Conservation (phyloP, 345 rosid species). For the Clarkia xantiana region DNA sequence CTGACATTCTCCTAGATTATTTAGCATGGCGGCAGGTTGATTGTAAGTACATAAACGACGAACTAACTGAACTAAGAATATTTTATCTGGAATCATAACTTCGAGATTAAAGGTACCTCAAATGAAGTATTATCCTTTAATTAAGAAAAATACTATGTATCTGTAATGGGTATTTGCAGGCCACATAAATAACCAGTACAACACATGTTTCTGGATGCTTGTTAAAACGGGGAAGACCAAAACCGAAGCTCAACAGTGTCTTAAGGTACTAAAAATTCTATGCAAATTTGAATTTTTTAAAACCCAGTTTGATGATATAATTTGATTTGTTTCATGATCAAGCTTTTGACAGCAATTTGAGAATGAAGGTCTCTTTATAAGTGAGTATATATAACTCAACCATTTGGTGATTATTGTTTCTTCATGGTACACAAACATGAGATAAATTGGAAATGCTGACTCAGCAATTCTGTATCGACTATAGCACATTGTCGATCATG, state of each 20-base stretch:
- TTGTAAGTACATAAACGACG: constrained; percentile 41
- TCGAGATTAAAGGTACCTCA: neutral
- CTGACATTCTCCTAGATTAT: constrained; percentile 66
- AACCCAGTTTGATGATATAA: neutral
- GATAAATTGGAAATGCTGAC: constrained; percentile 65
- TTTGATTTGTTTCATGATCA: no score
- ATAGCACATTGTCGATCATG: constrained; percentile 39
- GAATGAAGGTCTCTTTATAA: neutral
- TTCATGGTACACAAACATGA: constrained; percentile 71
- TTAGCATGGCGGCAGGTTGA: constrained; percentile 96
- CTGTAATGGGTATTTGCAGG: constrained; percentile 28
- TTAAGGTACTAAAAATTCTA: constrained; percentile 35
- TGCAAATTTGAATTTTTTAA: constrained; percentile 1
- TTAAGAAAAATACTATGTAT: neutral
- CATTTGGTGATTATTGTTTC: neutral
- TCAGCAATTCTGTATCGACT: constrained; percentile 50
- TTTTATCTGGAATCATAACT: neutral
- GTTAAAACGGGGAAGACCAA: constrained; percentile 74
- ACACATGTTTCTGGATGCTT: constrained; percentile 92
- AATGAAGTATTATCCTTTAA: neutral
- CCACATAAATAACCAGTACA: constrained; percentile 89
- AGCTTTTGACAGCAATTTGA: no score
- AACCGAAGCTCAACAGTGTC: constrained; percentile 49
- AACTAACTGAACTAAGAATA: neutral
- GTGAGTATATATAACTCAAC: neutral